Evolutionary conservation across 345 rosid genomes (phyloP).

Genomic region (Eucalyptus marginata): DNA sequence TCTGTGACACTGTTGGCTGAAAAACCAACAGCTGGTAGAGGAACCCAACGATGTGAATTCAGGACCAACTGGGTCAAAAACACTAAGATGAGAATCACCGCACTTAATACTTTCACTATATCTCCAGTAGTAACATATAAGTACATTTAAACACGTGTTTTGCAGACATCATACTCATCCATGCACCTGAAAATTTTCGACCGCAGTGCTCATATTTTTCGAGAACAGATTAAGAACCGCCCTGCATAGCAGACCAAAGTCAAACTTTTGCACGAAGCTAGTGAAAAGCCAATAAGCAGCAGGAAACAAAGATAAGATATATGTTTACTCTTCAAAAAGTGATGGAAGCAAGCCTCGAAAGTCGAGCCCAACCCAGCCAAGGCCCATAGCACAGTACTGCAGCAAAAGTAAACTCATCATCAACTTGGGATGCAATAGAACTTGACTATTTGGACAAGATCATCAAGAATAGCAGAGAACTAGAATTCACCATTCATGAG

Average conservation of each 20-base stretch:
- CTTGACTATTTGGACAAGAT: not conserved
- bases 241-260: slow-evolving; percentile 28
- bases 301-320: not conserved
- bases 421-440: not conserved
- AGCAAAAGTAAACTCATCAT: not conserved
- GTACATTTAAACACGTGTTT: not conserved
- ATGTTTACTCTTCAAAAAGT: slow-evolving; percentile 81
- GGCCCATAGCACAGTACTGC: slow-evolving; percentile 96
- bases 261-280: not conserved
- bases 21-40: slow-evolving; percentile 84
- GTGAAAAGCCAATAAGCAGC: not conserved
- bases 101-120: not conserved
- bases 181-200: slow-evolving; percentile 82
- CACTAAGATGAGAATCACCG: not conserved
- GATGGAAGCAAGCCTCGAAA: slow-evolving; percentile 95
- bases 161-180: not conserved
- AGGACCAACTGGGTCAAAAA: slow-evolving; percentile 66
- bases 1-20: slow-evolving; percentile 42
- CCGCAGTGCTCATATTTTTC: slow-evolving; percentile 73
- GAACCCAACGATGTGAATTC: slow-evolving; percentile 98
- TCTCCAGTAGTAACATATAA: not conserved
- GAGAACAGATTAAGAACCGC: slow-evolving; percentile 86
- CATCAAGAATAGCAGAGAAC: not conserved
- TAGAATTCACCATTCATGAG: not conserved
- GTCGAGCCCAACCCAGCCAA: slow-evolving; percentile 92